These are phyloP conservation scores for Pichia sp. DNA, from an alignment of 1,139 yeast species.

Conservation along the genomic window DNA sequence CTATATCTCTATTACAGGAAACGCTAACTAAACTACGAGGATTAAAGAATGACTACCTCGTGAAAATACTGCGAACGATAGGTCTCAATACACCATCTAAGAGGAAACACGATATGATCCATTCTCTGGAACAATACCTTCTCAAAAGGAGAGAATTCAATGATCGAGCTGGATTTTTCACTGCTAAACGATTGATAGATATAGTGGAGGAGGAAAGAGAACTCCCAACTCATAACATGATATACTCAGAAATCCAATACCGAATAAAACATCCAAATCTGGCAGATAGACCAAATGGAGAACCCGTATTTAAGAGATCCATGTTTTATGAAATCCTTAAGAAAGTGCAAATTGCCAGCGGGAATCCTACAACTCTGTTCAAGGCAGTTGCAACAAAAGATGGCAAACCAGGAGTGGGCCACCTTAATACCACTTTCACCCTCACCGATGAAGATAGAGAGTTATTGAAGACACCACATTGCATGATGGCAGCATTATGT, in stretches of 20 bases:
- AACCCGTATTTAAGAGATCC: constrained; percentile 8
- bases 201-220: constrained; percentile 1
- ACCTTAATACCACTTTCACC: constrained; percentile 33
- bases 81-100: constrained; percentile 2
- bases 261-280: constrained; percentile 17
- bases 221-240: constrained; percentile 1
- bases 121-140: constrained; percentile 3
- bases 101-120: constrained; percentile 8
- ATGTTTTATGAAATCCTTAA: constrained; percentile 6
- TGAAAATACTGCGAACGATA: constrained; percentile 1
- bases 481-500: constrained; percentile 39
- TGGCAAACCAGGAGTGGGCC: no score
- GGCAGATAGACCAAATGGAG: constrained; percentile 33
- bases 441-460: constrained; percentile 35
- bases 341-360: constrained; percentile 20
- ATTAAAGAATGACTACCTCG: constrained; percentile 1
- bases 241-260: neutral
- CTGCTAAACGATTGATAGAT: constrained; percentile 6
- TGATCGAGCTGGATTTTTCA: constrained; percentile 16
- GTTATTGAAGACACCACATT: constrained; percentile 26
- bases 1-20: constrained; percentile 5
- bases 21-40: constrained; percentile 1
- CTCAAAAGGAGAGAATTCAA: neutral
- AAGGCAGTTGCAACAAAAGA: no score
- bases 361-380: neutral